Base-by-base conservation (phyloP, 2,329 filamentous ascomycete species). In the Graphilbum fragrans region DNA sequence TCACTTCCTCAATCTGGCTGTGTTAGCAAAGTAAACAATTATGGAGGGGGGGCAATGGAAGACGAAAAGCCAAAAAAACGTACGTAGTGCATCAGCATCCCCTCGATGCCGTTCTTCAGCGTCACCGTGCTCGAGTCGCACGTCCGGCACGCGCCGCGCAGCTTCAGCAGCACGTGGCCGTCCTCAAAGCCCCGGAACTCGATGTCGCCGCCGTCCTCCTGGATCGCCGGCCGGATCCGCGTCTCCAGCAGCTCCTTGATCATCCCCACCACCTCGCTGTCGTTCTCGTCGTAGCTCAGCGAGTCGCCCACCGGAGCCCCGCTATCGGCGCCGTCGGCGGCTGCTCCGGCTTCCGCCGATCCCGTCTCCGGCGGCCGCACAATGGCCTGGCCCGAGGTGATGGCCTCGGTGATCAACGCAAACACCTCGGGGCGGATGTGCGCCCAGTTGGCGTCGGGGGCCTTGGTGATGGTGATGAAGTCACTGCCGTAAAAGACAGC, bases 201-300 rank as follows among this genome's bases (percentile, higher is more conserved):
- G 55, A 98, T 96, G 58, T 98, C 92, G 36, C 92, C 92, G 37
- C 92, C 92, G 52, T 98, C 92, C 59, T 96, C 92, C 60, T 96
- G 92, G 48, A 98, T 98, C 1, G 90, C 85, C 1, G 92, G 92
- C 35, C 92, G 74, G 55, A 98, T 94, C 47, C 92, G 74, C 21
- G 92, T 98, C 63, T 98, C 92, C 29, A 98, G 70, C 25, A 98
- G 67, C 64, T 98, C 92, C 66, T 96, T 94, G 64, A 98, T 96
- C 92, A 96, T 96, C 45, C 86, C 83, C 9, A 98, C 82, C 11
- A 95, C 86, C 63, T 98, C 92, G 50, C 80, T 82, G 58, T 98
- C 92, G 47, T 93, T 81, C 57, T 94, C 87, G 52, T 90, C 80
- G 59, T 90, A 94, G 19, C 76, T 76, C 39, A 94, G 66, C 45